A percentile compares a stretch with the other conserved stretches of the same genome.
phyloP scores from a whole-genome alignment of 1,139 yeast species.

The Scheffersomyces lignicola region DNA sequence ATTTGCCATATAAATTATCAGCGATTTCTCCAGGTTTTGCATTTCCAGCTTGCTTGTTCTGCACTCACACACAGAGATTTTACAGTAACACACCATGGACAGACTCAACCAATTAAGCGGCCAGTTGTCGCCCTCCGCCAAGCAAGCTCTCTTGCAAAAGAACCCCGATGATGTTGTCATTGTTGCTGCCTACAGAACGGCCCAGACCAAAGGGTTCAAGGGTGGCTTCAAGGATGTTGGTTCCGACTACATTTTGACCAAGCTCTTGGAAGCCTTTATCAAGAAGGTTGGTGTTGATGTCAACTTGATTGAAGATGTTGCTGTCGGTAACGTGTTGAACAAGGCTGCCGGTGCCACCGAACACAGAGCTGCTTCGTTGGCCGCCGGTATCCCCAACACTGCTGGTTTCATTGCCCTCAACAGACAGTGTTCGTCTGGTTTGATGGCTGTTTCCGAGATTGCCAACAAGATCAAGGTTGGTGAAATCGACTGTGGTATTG shows the following conservation, averaged over 20 bases:
- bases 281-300: conserved; percentile 65
- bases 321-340: conserved; percentile 86
- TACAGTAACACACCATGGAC: conserved; percentile 41
- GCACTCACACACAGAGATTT: background rate
- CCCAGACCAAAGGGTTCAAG: conserved; percentile 81
- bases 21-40: background rate
- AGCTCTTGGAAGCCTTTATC: conserved; percentile 62
- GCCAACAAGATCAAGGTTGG: conserved; percentile 87
- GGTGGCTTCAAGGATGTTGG: conserved; percentile 78
- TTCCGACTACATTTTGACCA: conserved; percentile 69
- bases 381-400: conserved; percentile 51
- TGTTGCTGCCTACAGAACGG: conserved; percentile 86
- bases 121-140: conserved; percentile 52
- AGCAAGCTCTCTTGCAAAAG: conserved; percentile 50
- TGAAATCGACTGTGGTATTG: conserved; percentile 88
- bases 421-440: conserved; percentile 93
- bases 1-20: conserved; percentile 2
- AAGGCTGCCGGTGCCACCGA: conserved; percentile 91
- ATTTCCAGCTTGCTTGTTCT: background rate
- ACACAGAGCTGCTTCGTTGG: conserved; percentile 73
- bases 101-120: conserved; percentile 62
- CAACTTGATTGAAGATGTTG: conserved; percentile 72
- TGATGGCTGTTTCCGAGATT: conserved; percentile 85
- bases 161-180: conserved; percentile 85
- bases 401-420: conserved; percentile 81